These are phyloP conservation scores for Trametes sp. DNA, from an alignment of 1,284 basidiomycete genomes.

Conservation along the genomic window DNA sequence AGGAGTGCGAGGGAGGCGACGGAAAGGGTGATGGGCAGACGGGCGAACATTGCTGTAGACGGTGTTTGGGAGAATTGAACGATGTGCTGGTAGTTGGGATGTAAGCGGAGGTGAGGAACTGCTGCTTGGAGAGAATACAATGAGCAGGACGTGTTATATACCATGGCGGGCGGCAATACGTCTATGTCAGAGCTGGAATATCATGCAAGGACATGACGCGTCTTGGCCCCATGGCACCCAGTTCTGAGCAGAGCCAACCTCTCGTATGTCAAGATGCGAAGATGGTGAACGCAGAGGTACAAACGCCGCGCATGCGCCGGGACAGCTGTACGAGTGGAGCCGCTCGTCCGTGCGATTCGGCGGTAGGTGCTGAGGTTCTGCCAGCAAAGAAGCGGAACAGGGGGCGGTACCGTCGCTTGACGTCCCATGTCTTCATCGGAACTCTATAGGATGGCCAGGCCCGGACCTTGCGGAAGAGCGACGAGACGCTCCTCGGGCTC, in stretches of 20 bases:
- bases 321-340: too few relatives aligned
- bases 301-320: too few relatives aligned
- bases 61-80: neutral
- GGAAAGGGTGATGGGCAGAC: conserved; percentile 26
- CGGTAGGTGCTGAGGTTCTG: neutral
- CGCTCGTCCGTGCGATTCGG: neutral
- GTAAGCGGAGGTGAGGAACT: neutral
- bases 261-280: too few relatives aligned
- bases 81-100: neutral
- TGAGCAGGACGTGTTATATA: neutral
- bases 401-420: neutral
- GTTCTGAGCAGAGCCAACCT: neutral
- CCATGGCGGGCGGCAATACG: neutral
- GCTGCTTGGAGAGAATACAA: neutral
- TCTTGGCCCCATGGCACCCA: neutral
- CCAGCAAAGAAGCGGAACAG: neutral
- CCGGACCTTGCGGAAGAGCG: neutral
- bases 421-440: neutral
- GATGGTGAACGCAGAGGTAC: too few relatives aligned
- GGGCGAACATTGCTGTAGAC: conserved; percentile 29
- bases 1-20: conserved; percentile 36
- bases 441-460: neutral
- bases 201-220: neutral
- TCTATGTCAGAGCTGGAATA: neutral
- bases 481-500: neutral